Evolutionary conservation across 257 asterid species (phyloP).

Genomic region (Echites panduratus): DNA sequence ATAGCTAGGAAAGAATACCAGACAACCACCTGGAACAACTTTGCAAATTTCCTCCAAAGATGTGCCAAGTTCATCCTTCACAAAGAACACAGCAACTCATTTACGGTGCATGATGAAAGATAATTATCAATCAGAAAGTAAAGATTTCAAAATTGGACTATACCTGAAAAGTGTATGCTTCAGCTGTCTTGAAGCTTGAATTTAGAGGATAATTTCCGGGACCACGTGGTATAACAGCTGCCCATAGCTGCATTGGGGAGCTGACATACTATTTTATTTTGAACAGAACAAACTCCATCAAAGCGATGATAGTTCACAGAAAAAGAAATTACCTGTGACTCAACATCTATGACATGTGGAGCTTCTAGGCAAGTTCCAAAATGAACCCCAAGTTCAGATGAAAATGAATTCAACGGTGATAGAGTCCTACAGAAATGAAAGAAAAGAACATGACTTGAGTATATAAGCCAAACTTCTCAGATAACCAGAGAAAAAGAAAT

Average conservation of each 20-base stretch:
- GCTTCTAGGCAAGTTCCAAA: conserved; percentile 92
- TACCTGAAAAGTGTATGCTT: conserved; percentile 85
- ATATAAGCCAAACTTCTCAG: neutral
- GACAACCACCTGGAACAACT: conserved; percentile 89
- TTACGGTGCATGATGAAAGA: conserved; percentile 14
- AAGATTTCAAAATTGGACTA: conserved; percentile 13
- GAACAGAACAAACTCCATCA: conserved; percentile 16
- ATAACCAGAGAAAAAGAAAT: neutral
- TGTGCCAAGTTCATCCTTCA: conserved; percentile 76
- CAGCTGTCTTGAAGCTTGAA: conserved; percentile 88
- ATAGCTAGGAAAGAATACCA: conserved; percentile 94
- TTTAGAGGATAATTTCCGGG: conserved; percentile 82
- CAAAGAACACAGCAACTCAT: conserved; percentile 23
- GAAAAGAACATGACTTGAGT: conserved; percentile 5
- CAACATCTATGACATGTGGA: conserved; percentile 85
- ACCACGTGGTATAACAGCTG: conserved; percentile 78
- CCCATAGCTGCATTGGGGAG: conserved; percentile 63
- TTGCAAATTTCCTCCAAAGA: conserved; percentile 86
- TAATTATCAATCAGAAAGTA: conserved; percentile 3
- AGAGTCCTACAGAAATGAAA: conserved; percentile 54
- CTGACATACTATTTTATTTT: conserved; percentile 16
- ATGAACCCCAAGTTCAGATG: conserved; percentile 93
- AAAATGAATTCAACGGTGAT: conserved; percentile 82
- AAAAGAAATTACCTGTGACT: conserved; percentile 59
- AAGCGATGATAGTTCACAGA: conserved; percentile 13